Evolutionary conservation across 176 grass and related monocot species (phyloP), one percentile per base, ranked within the genome.

Genomic region (Aegilops speltoides): DNA sequence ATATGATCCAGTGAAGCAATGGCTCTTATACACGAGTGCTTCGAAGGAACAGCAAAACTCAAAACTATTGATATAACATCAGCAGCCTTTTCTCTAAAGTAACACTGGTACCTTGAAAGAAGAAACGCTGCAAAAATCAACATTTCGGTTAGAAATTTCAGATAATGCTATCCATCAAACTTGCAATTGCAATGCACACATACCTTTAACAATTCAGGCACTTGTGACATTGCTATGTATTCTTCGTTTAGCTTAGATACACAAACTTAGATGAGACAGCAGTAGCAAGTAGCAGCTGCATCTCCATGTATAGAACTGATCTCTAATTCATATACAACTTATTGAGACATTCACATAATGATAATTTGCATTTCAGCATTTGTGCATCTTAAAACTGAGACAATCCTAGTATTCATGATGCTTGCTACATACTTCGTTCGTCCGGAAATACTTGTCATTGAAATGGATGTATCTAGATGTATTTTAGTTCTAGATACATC

Each of bases 41-140:
- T 85, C 65, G n/a, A 88, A 88, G 86, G 81, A 91, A 91, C 48
- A 81, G 61, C 45, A 70, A 80, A 82, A 15, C 7, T 13, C 43
- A 17, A 85, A 54, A 20, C 15, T 20, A 12, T 46, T 74, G 7
- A 13, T 25, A 17, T 10, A 50, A 76, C 40, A 75, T 50, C 7
- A 50, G 83, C n/a, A 9, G 0, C 26, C 60, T 20, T 59, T 19
- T 54, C 50, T 17, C 15, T 54, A 54, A 54, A 54, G 0, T 54
- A 54, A 54, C 50, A 54, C 50, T 5, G 14, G 50, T 22, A 8
- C 0, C 26, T 45, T 22, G 66, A 60, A 48, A 36, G 80, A 69
- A 78, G 17, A 37, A 57, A 25, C 67, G 74, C 33, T 79, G 71
- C 80, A 87, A 87, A 87, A 80, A 26, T 41, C 28, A 80, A 50